These are phyloP conservation scores for Schizochytrium sp. DNA, from an alignment of 108 stramenopile genomes.

Conservation along the genomic window DNA sequence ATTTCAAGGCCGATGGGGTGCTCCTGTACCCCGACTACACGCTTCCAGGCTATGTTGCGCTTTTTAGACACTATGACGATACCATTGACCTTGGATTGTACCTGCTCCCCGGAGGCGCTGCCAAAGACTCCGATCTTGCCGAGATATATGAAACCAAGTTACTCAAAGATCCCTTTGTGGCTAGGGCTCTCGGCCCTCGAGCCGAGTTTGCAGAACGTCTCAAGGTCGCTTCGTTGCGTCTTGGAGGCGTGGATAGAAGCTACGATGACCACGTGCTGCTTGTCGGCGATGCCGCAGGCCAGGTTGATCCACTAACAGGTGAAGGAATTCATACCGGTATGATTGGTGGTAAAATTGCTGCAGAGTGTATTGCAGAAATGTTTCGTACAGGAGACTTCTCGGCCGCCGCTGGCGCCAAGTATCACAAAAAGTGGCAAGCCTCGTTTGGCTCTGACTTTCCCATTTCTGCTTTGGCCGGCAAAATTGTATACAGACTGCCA, in stretches of 20 bases:
- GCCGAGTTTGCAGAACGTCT: conserved; percentile 18
- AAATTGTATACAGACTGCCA: not conserved
- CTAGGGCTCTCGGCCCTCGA: not conserved
- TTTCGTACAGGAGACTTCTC: conserved; percentile 12
- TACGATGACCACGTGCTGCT: conserved; percentile 86
- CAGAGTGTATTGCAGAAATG: conserved; percentile 83
- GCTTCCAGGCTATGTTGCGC: conserved; percentile 64
- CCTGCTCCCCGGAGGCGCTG: conserved; percentile 63
- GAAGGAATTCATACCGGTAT: conserved; percentile 99
- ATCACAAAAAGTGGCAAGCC: not conserved
- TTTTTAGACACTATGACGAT: conserved; percentile 62
- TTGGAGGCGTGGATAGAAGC: not conserved
- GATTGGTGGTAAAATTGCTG: conserved; percentile 97
- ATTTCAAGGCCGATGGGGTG: conserved; percentile 62
- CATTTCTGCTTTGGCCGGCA: not conserved
- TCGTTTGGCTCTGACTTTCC: not conserved
- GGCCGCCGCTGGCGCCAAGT: not conserved
- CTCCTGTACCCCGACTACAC: conserved; percentile 23
- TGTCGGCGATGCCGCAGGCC: conserved; percentile 97
- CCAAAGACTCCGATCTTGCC: conserved; percentile 19
- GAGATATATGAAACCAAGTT: conserved; percentile 14
- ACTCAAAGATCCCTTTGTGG: conserved; percentile 2
- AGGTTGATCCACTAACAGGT: conserved; percentile 98
- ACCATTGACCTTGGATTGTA: conserved; percentile 62
- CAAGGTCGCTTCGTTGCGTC: conserved; percentile 4